Evolutionary conservation across 176 grass and related monocot species (phyloP), one percentile per base, ranked within the genome.

Genomic region (Panicum miliaceum): DNA sequence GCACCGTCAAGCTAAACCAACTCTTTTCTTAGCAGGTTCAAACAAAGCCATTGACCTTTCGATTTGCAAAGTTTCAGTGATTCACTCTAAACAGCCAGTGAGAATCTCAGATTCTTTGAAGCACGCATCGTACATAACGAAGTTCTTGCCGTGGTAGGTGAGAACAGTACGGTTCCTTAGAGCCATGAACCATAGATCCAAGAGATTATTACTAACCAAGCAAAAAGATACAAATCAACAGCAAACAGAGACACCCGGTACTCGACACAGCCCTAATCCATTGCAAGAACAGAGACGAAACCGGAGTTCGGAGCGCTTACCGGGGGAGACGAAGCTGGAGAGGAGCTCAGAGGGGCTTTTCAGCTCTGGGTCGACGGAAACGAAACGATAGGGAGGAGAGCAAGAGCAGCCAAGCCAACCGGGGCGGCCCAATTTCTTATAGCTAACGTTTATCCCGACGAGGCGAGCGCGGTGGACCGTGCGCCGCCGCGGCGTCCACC

Each of bases 141-240:
- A 71, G 29, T 23, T 34, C 23, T 47, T 4, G 12, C 42, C 7
- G 65, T 48, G 70, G 16, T 27, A n/a, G 8, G 23, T 18, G 45
- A 68, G 15, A 63, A 63, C 12, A 29, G 22, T 16, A 36, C 4
- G 22, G 9, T 41, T 22, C 29, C 29, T 1, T 32, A 1, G 32
- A 11, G 29, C 48, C 65, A 43, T 70, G 79, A 62, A 22, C 54
- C 64, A 7, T 13, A 88, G 80, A 88, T 88, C 86, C 79, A 62
- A 20, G 10, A 63, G 41, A 10, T 25, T 62, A 32, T 2, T 32
- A 32, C 1, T 32, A 32, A 40, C 41, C 59, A 48, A 56, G 58
- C 47, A 15, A 36, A 52, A n/a, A 65, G 5, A 53, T 13, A 18
- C 19, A 35, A 32, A 62, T 1, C 45, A 19, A 10, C 4, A 11